Evolutionary conservation across 2,329 filamentous ascomycete species (phyloP).

Genomic region (Colletotrichum agaves): DNA sequence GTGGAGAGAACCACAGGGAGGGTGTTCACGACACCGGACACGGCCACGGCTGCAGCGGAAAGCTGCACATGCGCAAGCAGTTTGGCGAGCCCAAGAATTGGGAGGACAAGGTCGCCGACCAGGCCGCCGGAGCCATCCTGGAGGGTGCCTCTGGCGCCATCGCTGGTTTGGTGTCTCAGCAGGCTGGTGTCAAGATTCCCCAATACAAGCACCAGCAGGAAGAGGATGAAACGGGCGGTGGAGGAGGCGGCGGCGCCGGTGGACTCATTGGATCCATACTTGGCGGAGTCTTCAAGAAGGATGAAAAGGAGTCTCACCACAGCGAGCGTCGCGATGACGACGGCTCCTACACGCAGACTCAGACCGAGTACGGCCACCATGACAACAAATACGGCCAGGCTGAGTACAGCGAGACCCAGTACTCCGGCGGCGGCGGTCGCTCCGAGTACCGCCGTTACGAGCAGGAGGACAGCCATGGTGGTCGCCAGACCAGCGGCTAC

Average conservation of each 20-base stretch:
- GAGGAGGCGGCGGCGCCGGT: slow-evolving; percentile 67
- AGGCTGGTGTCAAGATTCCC: slow-evolving; percentile 56
- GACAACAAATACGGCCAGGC: slow-evolving; percentile 70
- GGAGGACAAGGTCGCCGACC: slow-evolving; percentile 67
- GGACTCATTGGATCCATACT: slow-evolving; percentile 78
- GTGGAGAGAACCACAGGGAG: slow-evolving; percentile 86
- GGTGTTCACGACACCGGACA: slow-evolving; percentile 86
- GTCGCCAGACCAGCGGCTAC: slow-evolving; percentile 56
- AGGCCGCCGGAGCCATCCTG: slow-evolving; percentile 67
- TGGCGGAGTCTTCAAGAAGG: slow-evolving; percentile 66
- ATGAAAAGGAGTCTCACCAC: slow-evolving; percentile 65
- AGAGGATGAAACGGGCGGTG: slow-evolving; percentile 67
- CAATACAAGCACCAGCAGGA: slow-evolving; percentile 44
- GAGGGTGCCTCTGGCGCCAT: slow-evolving; percentile 66
- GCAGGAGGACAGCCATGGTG: slow-evolving; percentile 58
- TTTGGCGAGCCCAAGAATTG: slow-evolving; percentile 60
- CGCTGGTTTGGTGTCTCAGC: slow-evolving; percentile 57
- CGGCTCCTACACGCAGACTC: slow-evolving; percentile 69
- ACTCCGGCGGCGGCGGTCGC: slow-evolving; percentile 65
- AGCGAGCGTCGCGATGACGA: slow-evolving; percentile 66
- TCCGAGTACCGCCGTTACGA: slow-evolving; percentile 72
- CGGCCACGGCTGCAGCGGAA: slow-evolving; percentile 83
- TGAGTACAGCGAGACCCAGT: slow-evolving; percentile 67
- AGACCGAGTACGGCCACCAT: slow-evolving; percentile 70
- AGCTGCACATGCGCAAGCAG: slow-evolving; percentile 81